A percentile compares a stretch with the other conserved stretches of the same genome.
phyloP scores from a whole-genome alignment of 2,329 filamentous ascomycete genomes.

The Mycocentrospora acerina region DNA sequence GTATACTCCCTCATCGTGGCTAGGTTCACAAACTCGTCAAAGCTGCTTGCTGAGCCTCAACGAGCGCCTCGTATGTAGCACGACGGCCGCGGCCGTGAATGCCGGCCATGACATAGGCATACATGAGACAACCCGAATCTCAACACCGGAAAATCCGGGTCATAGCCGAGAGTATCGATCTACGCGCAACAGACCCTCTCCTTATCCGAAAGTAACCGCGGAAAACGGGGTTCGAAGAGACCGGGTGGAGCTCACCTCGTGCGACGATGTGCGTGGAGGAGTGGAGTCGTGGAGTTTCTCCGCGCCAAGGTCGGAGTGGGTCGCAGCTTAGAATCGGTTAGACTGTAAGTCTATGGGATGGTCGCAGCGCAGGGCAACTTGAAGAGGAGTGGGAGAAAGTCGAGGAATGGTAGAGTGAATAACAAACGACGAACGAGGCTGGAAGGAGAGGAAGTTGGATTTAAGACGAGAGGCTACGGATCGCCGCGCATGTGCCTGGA shows the following conservation, averaged over 20 bases:
- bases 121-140: constrained; percentile 5
- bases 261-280: constrained; percentile 4
- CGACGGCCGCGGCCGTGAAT: constrained; percentile 32
- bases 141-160: constrained; percentile 2
- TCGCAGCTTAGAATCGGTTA: constrained; percentile 9
- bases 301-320: constrained; percentile 7
- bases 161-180: constrained; percentile 2
- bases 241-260: constrained; percentile 16
- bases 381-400: constrained; percentile 2
- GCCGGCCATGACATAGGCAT: constrained; percentile 22
- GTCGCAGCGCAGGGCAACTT: constrained; percentile 2
- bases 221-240: constrained; percentile 4
- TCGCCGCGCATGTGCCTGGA: constrained; percentile 20
- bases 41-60: constrained; percentile 15
- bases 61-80: constrained; percentile 5
- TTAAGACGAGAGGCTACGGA: constrained; percentile 5
- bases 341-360: constrained; percentile 1
- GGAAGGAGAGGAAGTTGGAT: constrained; percentile 12
- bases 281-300: no score
- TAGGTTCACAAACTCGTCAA: constrained; percentile 8
- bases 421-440: constrained; percentile 11
- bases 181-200: constrained; percentile 9
- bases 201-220: constrained; percentile 20
- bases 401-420: background rate
- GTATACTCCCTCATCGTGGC: constrained; percentile 3